Evolutionary conservation across 805 yeast genomes (phyloP).

Genomic region (Suhomyces faveliae): DNA sequence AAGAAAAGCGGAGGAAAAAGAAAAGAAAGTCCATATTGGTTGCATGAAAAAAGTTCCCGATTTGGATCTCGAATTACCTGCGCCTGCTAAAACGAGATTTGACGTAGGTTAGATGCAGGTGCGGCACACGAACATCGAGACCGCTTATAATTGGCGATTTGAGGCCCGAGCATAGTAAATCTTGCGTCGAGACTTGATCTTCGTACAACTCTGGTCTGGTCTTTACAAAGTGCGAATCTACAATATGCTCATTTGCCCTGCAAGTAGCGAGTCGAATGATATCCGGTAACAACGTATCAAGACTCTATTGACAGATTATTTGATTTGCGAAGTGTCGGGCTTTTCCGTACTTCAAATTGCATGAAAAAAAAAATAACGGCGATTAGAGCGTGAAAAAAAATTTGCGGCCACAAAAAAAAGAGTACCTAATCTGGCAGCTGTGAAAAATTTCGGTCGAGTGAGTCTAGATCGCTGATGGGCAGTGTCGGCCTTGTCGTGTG

Average conservation of each 20-base stretch:
- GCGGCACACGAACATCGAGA: background rate
- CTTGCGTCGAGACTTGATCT: background rate
- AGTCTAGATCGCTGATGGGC: background rate
- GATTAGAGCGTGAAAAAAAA: background rate
- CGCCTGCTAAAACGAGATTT: background rate
- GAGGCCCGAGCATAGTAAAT: background rate
- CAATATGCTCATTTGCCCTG: background rate
- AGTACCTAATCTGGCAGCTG: background rate
- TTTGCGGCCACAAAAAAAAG: background rate
- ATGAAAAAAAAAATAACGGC: background rate
- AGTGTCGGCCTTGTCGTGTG: background rate
- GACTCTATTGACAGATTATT: background rate
- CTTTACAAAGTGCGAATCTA: background rate
- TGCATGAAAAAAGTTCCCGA: background rate
- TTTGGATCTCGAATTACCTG: background rate
- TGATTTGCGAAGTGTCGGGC: background rate
- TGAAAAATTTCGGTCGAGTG: too few species aligned
- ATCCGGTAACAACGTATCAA: background rate
- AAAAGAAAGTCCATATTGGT: background rate
- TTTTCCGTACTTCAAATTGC: background rate
- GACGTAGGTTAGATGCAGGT: background rate
- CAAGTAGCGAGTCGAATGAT: background rate
- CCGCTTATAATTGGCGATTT: background rate
- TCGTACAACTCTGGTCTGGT: background rate
- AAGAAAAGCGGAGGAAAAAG: background rate